These are phyloP conservation scores for Chiua sp. DNA, from an alignment of 1,284 basidiomycete genomes.

Conservation along the genomic window DNA sequence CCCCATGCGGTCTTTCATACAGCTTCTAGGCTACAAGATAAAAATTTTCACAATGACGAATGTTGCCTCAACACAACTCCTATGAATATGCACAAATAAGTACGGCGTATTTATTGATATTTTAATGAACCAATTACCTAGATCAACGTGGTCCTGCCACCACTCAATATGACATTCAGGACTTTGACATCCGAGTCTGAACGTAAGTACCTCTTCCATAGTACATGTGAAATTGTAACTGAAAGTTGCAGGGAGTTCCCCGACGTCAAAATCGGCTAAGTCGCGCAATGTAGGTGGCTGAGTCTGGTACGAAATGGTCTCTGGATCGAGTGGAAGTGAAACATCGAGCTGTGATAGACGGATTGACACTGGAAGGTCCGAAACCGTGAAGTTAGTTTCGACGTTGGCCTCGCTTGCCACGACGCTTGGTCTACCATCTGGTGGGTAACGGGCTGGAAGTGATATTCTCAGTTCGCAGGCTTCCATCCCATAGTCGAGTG, in stretches of 20 bases:
- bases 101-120: no score
- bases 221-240: conserved; percentile 9
- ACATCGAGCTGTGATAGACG: conserved; percentile 8
- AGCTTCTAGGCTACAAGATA: no score
- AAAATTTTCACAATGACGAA: not conserved
- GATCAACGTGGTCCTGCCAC: conserved; percentile 5
- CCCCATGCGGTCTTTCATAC: no score
- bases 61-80: conserved; percentile 1
- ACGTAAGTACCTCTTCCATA: conserved; percentile 8
- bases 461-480: conserved; percentile 6
- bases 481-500: conserved; percentile 10
- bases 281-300: conserved; percentile 6
- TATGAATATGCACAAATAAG: not conserved
- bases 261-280: conserved; percentile 1
- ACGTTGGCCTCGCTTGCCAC: not conserved
- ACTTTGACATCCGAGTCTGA: conserved; percentile 8
- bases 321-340: conserved; percentile 1
- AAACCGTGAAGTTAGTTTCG: not conserved
- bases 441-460: not conserved
- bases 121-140: conserved; percentile 1
- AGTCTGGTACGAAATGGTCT: conserved; percentile 4
- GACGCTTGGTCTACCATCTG: not conserved
- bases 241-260: conserved; percentile 1
- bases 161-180: conserved; percentile 8
- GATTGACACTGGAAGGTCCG: conserved; percentile 3